Evolutionary conservation across 2,329 filamentous ascomycete species (phyloP), one percentile per base, ranked within the genome.

Genomic region (Exophiala aquamarina): DNA sequence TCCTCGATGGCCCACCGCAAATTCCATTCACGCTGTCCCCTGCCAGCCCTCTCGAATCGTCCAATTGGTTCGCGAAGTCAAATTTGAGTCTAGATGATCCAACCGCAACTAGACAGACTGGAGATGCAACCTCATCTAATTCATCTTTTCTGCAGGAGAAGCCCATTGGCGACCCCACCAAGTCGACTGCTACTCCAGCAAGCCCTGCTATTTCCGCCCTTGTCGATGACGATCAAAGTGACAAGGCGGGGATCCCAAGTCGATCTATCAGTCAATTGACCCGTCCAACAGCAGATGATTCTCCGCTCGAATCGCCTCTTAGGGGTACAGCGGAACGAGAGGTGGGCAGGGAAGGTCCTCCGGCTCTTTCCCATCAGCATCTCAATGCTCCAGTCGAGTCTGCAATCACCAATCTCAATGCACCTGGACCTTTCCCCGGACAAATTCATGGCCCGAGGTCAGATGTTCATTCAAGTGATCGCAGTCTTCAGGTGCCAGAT

Each of bases 201-300:
- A 55, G 52, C 35, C 45, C 52, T 6, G 40, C 52, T n/a, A 47
- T 55, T n/a, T 55, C 52, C 10, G 52, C 52, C 18, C 38, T 55
- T 17, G 23, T 11, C 23, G 48, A 55, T 15, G 50, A 49, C 41
- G 52, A 51, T 18, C 45, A 43, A n/a, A 15, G 35, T 19, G 41
- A 51, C 4, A 35, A 48, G 34, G 35, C 21, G 4, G 41, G 20
- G 13, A 10, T 48, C 18, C 48, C 48, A 18, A 55, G 52, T 40
- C 44, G 52, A 14, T 55, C 48, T 21, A 38, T 55, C 21, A 55
- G 48, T 32, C 48, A 54, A 31, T 17, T 54, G 20, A 54, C 51
- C 10, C 35, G 38, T 17, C 48, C 48, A 28, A 49, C 48, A 6
- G 35, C 47, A 36, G 52, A 52, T 31, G 19, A 50, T 31, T 55